A percentile compares a stretch with the other conserved stretches of the same genome.
Evolutionary conservation across 1,139 yeast genomes (phyloP).

Genomic region (Scheffersomyces parashehatae): DNA sequence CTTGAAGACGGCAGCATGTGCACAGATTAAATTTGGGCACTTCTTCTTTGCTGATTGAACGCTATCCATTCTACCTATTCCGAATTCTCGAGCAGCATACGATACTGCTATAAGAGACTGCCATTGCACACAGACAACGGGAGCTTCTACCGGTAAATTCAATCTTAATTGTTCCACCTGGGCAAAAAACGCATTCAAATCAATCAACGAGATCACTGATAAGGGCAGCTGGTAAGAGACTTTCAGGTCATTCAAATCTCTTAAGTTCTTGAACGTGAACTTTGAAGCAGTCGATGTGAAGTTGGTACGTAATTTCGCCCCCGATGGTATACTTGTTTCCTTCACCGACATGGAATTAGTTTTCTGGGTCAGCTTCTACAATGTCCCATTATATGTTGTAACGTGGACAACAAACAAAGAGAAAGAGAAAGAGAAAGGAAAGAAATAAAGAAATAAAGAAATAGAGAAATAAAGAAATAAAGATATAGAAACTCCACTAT

Average conservation of each 20-base stretch:
- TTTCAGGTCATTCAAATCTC: conserved; percentile 44
- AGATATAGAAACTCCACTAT: too few relatives aligned
- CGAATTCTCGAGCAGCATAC: conserved; percentile 83
- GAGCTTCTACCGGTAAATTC: conserved; percentile 63
- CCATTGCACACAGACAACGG: conserved; percentile 97
- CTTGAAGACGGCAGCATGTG: conserved; percentile 92
- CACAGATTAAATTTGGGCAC: conserved; percentile 73
- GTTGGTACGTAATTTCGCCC: not conserved
- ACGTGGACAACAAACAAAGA: too few relatives aligned
- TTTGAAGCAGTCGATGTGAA: not conserved
- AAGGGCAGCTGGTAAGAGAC: conserved; percentile 63
- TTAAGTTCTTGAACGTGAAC: conserved; percentile 49
- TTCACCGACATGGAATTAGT: conserved; percentile 2
- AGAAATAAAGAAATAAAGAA: too few relatives aligned
- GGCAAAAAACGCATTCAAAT: conserved; percentile 92
- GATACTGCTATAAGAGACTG: conserved; percentile 82
- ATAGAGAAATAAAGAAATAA: too few relatives aligned
- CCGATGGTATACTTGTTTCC: not conserved
- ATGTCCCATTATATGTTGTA: not conserved
- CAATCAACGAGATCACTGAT: conserved; percentile 83
- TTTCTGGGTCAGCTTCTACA: not conserved
- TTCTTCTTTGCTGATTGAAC: conserved; percentile 66
- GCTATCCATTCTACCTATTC: conserved; percentile 77
- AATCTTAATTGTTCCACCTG: conserved; percentile 86
- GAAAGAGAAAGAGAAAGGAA: too few relatives aligned